Conservation (phyloP, 164 flowering plant genomes). For the Pachysandra terminalis region DNA sequence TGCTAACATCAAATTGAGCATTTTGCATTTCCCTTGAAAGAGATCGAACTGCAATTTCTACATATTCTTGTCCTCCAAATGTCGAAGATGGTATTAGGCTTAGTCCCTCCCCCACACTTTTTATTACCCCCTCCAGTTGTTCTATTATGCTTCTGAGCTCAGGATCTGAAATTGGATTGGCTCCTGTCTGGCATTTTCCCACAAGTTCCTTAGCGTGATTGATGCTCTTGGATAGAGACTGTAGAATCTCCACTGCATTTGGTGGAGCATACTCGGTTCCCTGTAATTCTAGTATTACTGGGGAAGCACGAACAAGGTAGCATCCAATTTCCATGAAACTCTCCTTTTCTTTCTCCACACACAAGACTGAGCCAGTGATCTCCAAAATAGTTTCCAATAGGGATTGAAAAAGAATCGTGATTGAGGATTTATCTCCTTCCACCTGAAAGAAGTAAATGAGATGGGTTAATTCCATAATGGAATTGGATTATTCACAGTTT, state of each 20-base stretch:
- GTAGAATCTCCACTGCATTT: conserved; percentile 39
- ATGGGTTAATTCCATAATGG: neutral
- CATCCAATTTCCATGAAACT: conserved; percentile 48
- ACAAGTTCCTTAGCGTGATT: conserved; percentile 43
- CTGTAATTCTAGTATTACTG: conserved; percentile 52
- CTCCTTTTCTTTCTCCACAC: conserved; percentile 36
- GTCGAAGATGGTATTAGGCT: conserved; percentile 46
- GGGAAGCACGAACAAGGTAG: conserved; percentile 49
- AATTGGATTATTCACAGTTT: neutral
- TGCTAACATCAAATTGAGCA: conserved; percentile 23
- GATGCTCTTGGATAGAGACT: conserved; percentile 35
- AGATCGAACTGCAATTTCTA: conserved; percentile 40
- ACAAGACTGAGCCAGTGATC: conserved; percentile 25
- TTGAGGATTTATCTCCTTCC: conserved; percentile 13
- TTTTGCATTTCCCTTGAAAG: conserved; percentile 61
- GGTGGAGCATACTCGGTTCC: conserved; percentile 23
- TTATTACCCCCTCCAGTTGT: conserved; percentile 41
- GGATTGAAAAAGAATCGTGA: conserved; percentile 26
- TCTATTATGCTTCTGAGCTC: conserved; percentile 30
- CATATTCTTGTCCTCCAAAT: conserved; percentile 39
- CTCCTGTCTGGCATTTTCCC: conserved; percentile 16
- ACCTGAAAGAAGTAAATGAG: conserved; percentile 17
- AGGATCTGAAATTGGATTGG: conserved; percentile 12
- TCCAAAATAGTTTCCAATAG: conserved; percentile 45
- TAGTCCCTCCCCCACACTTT: conserved; percentile 42